A percentile compares a stretch with the other conserved stretches of the same genome.
Evolutionary conservation across 129 eudicot genomes (phyloP).

Genomic region (Flaveria ramosissima): DNA sequence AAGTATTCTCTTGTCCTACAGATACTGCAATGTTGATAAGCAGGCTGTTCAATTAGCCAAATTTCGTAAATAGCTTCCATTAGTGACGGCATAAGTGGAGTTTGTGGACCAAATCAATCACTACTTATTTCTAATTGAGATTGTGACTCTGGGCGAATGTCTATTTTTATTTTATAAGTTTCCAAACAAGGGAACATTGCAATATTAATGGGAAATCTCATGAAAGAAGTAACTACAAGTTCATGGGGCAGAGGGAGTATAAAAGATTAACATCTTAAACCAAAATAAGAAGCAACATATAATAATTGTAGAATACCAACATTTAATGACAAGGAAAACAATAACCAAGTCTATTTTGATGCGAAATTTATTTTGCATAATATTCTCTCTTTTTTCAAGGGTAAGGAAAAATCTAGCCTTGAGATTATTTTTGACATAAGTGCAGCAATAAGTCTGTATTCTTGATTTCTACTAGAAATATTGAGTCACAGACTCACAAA

Average conservation of each 20-base stretch:
- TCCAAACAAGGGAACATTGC: conserved; percentile 5
- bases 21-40: conserved; percentile 1
- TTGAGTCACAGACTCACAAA: conserved; percentile 22
- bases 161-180: not conserved
- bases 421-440: conserved; percentile 8
- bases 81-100: conserved; percentile 11
- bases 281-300: not conserved
- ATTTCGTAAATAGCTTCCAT: not conserved
- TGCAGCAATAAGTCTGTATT: not conserved
- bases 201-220: not conserved
- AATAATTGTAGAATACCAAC: conserved; percentile 1
- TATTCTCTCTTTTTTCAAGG: not conserved
- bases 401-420: not conserved
- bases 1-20: not conserved
- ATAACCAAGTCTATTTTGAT: not conserved
- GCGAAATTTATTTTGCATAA: no score
- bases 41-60: not conserved
- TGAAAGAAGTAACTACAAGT: conserved; percentile 16
- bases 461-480: conserved; percentile 3
- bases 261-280: not conserved
- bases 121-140: no score
- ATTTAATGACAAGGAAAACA: not conserved
- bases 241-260: not conserved
- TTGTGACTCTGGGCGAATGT: not conserved
- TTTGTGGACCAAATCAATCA: conserved; percentile 4